Evolutionary conservation across 257 asterid genomes (phyloP), one percentile per base, ranked within the genome.

Genomic region (Plantago elongata): DNA sequence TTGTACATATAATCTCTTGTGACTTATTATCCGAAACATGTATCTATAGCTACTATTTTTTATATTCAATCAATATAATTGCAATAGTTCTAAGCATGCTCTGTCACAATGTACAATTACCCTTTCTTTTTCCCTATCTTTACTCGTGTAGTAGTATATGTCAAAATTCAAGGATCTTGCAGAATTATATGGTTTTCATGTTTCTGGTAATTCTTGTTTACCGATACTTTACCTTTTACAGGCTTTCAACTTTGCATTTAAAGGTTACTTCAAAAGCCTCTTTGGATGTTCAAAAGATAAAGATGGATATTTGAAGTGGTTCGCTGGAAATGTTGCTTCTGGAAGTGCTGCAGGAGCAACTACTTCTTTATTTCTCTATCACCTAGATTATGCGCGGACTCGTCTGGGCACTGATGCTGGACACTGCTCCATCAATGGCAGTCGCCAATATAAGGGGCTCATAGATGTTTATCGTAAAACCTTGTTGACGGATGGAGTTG

Each of bases 261-360:
- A 92, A 78, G 99, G 95, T 55, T 86, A 93, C 76, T 93, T 78
- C 90, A 83, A 75, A 74, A 65, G 78, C 67, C 62, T 74, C 14
- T 75, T 93, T 69, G 95, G 90, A 60, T 80, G 78, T 73, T 84
- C 96, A 14, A 93, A 84, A 74, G 99, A 87, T 65, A 87, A 74
- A 67, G 95, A 93, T 76, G 97, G 97, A 61, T 82, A 89, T 71
- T 18, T 78, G 9, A 85, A 83, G 81, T 87, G 97, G 94, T 89
- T 89, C 83, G 94, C 95, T 42, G 95, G 96, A 66, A 93, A 93
- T 71, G 87, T 93, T 77, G 96, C 94, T 74, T 85, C 99, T 2
- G 99, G 99, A 63, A 93, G 97, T 78, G 97, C 99, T 74, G 97
- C 99, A 40, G 99, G 97, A 70, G 97, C 96, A 13, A 89, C 94